Evolutionary conservation across 108 stramenopile species (phyloP), one percentile per base, ranked within the genome.

Genomic region (Discostella pseudostelligera): DNA sequence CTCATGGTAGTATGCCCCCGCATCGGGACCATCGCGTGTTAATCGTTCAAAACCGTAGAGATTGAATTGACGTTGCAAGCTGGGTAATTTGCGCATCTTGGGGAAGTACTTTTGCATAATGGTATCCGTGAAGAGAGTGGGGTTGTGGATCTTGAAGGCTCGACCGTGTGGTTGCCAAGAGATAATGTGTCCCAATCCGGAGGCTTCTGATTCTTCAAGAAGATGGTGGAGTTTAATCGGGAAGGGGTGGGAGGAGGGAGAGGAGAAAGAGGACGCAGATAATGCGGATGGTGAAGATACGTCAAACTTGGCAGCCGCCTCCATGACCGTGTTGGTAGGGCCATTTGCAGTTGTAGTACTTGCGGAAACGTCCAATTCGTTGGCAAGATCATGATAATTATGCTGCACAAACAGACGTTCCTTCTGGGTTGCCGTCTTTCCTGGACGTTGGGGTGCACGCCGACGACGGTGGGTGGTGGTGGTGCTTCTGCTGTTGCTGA

Each of bases 391-490:
- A 57, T 83, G 84, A 62, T 90, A 90, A 47, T 85, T 81, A 72
- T 87, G 89, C 14, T 79, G 65, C 25, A 89, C 84, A 63, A 87
- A 89, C 65, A 84, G 88, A 16, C 88, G 81, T 9, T 80, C 80
- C 55, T 85, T 76, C 39, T 67, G 60, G 49, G 83, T 85, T 39
- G 88, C 88, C 3, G 88, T 89, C 62, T 82, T 83, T n/a, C 87
- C 87, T n/a, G 87, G 84, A 48, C 82, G 85, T 56, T 88, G 84
- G 13, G 87, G 81, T 65, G 69, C 80, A 50, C 83, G 83, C 28
- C 63, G 59, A 24, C 87, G 83, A 24, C 50, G 26, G 24, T 51
- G 24, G 50, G 26, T 5, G 12, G 21, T 20, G 21, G 49, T 25
- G n/a, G 45, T 24, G 20, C 8, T 48, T n/a, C n/a, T 24, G 47